Conservation (phyloP, 2,329 filamentous ascomycete species). For the Cladosporium sp. region DNA sequence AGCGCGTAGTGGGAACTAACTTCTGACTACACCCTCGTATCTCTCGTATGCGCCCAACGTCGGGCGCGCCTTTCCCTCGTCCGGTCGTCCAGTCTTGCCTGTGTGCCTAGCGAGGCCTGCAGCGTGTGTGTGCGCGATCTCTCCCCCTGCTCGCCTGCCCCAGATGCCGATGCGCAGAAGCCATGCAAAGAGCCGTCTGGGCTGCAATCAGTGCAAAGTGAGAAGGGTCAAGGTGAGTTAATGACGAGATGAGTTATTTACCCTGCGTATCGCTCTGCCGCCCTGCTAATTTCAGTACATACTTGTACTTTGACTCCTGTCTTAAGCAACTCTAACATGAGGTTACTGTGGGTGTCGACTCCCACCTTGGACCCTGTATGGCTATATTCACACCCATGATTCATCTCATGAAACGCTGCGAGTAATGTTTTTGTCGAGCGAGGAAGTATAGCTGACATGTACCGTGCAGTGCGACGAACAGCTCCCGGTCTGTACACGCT, state of each 20-base stretch:
- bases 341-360: neutral
- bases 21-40: slow-evolving; percentile 18
- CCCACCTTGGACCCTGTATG: neutral
- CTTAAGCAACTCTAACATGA: neutral
- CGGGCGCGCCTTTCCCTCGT: neutral
- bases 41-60: slow-evolving; percentile 18
- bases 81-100: neutral
- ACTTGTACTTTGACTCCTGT: neutral
- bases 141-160: neutral
- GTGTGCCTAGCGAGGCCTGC: slow-evolving; percentile 6
- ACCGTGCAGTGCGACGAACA: slow-evolving; percentile 15
- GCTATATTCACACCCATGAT: slow-evolving; percentile 1
- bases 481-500: slow-evolving; percentile 16
- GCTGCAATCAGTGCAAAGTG: slow-evolving; percentile 32
- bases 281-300: neutral
- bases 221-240: slow-evolving; percentile 30
- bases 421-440: neutral
- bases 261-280: neutral
- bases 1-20: slow-evolving; percentile 15
- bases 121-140: neutral
- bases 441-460: neutral
- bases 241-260: neutral
- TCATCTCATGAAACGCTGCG: neutral
- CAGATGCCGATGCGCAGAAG: slow-evolving; percentile 23
- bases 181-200: slow-evolving; percentile 29